Conservation (phyloP, 495 filamentous ascomycete genomes). For the Lepidopterella palustris region DNA sequence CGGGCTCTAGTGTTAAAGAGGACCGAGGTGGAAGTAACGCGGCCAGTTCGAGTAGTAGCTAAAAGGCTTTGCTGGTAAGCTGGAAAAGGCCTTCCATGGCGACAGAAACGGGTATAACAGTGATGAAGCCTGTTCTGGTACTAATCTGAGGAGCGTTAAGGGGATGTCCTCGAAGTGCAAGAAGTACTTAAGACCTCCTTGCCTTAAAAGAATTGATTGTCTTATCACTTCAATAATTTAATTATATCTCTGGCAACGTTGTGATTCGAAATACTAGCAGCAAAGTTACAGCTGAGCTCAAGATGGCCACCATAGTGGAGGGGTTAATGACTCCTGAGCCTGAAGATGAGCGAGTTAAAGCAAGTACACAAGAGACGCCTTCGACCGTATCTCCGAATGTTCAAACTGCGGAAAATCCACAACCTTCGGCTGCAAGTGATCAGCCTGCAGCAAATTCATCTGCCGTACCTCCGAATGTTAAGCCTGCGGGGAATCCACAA, state of each 20-base stretch:
- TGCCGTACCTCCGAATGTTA: too few species aligned
- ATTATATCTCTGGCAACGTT: not conserved
- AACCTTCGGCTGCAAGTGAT: too few species aligned
- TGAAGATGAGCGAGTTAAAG: not conserved
- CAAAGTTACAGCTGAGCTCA: too few species aligned
- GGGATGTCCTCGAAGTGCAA: too few species aligned
- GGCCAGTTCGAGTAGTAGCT: not conserved
- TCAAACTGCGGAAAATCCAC: not conserved
- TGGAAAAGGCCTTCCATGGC: not conserved
- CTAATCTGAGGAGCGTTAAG: not conserved
- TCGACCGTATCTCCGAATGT: not conserved
- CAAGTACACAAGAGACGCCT: not conserved
- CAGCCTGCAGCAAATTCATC: too few species aligned
- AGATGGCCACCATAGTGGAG: not conserved
- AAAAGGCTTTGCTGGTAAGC: not conserved
- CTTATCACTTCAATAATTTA: too few species aligned
- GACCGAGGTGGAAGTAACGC: not conserved
- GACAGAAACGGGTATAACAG: not conserved
- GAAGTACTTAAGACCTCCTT: not conserved
- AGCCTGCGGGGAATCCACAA: not conserved
- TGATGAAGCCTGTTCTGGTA: not conserved
- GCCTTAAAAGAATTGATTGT: not conserved
- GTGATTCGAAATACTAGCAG: not conserved
- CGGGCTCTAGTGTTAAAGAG: not conserved
- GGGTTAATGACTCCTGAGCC: not conserved